phyloP scores from a whole-genome alignment of 2,329 filamentous ascomycete species.

The Sordariomycetes sp. region DNA sequence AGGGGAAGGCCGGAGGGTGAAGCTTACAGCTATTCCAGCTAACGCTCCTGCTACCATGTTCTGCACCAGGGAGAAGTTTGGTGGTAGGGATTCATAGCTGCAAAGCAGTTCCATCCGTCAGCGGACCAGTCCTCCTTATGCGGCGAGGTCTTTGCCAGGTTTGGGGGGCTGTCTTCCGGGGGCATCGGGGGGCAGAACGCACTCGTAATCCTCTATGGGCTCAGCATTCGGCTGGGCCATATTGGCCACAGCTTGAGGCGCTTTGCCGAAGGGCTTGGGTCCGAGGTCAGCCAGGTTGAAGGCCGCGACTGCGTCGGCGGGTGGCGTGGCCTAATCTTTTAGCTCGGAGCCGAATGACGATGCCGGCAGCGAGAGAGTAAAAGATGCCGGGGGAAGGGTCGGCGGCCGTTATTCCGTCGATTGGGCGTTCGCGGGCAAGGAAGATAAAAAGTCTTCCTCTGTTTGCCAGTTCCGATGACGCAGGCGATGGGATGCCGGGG shows the following conservation, averaged over 20 bases:
- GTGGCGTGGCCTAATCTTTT: not conserved
- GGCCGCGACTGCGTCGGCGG: slow-evolving; percentile 13
- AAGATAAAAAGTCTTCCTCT: not conserved
- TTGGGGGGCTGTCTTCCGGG: not conserved
- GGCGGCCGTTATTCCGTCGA: not conserved
- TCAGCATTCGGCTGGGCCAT: slow-evolving; percentile 60
- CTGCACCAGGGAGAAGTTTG: slow-evolving; percentile 85
- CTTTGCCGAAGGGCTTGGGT: slow-evolving; percentile 49
- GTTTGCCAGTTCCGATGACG: not conserved
- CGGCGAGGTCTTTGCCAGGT: not conserved
- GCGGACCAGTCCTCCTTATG: not conserved
- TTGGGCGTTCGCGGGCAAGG: not conserved
- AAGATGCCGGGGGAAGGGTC: not conserved
- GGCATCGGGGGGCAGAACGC: slow-evolving; percentile 20
- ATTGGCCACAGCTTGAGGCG: slow-evolving; percentile 55
- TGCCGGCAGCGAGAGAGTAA: not conserved
- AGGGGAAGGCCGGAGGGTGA: not conserved
- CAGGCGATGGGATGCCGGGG: not conserved
- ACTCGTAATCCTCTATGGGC: slow-evolving; percentile 57
- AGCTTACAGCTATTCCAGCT: slow-evolving; percentile 80
- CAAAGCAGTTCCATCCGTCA: not conserved
- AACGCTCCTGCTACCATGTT: slow-evolving; percentile 97
- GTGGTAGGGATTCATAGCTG: slow-evolving; percentile 84
- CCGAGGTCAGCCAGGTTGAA: slow-evolving; percentile 54
- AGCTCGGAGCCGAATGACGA: not conserved